These are phyloP conservation scores for Lithospermum erythrorhizon DNA, from an alignment of 257 asterid species.

Conservation along the genomic window DNA sequence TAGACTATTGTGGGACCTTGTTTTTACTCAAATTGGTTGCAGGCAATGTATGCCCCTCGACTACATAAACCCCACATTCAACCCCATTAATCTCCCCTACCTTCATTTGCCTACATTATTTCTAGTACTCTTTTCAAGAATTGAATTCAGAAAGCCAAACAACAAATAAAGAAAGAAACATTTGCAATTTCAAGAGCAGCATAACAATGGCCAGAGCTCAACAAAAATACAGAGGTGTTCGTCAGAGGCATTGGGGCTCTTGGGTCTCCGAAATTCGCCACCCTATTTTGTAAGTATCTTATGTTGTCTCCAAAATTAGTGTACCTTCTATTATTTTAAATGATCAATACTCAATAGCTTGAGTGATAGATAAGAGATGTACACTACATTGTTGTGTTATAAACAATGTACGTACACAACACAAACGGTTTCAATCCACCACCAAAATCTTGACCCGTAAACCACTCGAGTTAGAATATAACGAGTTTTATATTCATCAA, in stretches of 20 bases:
- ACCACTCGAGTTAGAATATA: no score
- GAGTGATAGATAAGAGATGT: no score
- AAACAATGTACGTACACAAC: no score
- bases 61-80: conserved; percentile 5
- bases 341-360: no score
- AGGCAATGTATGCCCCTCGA: conserved; percentile 10
- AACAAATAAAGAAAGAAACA: neutral
- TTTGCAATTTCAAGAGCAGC: neutral
- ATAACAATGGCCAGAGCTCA: conserved; percentile 46
- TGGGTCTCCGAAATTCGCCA: conserved; percentile 99
- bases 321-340: neutral
- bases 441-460: no score
- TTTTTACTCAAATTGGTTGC: conserved; percentile 17
- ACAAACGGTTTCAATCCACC: no score
- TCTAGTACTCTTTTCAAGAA: neutral
- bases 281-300: conserved; percentile 49
- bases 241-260: conserved; percentile 96
- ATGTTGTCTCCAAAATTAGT: neutral
- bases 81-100: conserved; percentile 1
- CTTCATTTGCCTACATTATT: neutral
- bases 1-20: conserved; percentile 37
- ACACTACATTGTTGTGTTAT: no score
- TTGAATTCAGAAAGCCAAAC: conserved; percentile 8
- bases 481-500: no score
- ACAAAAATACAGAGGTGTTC: conserved; percentile 77